Base-by-base conservation (phyloP, 176 grass and related monocot genomes). In the Aegilops longissima region DNA sequence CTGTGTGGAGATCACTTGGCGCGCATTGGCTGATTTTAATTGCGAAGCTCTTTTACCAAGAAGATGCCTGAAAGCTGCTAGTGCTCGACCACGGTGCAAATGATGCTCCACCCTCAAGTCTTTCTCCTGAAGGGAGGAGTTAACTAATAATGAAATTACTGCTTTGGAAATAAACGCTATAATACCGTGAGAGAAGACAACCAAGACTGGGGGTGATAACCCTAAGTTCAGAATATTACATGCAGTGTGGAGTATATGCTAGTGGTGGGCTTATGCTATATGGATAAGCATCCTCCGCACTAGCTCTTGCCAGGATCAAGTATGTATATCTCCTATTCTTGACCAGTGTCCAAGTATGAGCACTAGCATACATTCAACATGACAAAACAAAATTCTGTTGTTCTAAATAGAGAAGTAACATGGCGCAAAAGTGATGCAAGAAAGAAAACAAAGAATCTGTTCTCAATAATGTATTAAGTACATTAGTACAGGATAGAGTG, bases 51-150 rank as follows among this genome's bases (percentile, higher is more conserved):
- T 91, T 92, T 90, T 90, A 82, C 78, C 84, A 88, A 98, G 90
- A 76, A 98, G 89, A 85, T 95, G 92, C 85, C 80, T 91, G 86
- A 98, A 98, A 92, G 93, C 93, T 72, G 96, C 91, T 82, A 98
- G 58, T 27, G 87, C 91, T 91, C 92, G 88, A 70, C 96, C 93
- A 90, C 86, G 89, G 84, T 94, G 90, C 82, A 98, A 89, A 93
- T 98, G 85, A 76, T 98, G 91, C 69, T 95, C 96, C 71, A 98
- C 83, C 89, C 90, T 95, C 82, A 91, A 89, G 69, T 93, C 91
- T 85, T 98, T 98, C 73, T 95, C 93, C 96, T 98, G 82, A 87
- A 82, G 35, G 68, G 33, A 12, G 4, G 29, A 78, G 45, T 54
- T 31, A 76, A 76, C 9, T 54, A 76, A 63, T 44, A 44, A 79